Base-by-base conservation (phyloP, 2,329 filamentous ascomycete genomes). In the Thielaviopsis musarum region DNA sequence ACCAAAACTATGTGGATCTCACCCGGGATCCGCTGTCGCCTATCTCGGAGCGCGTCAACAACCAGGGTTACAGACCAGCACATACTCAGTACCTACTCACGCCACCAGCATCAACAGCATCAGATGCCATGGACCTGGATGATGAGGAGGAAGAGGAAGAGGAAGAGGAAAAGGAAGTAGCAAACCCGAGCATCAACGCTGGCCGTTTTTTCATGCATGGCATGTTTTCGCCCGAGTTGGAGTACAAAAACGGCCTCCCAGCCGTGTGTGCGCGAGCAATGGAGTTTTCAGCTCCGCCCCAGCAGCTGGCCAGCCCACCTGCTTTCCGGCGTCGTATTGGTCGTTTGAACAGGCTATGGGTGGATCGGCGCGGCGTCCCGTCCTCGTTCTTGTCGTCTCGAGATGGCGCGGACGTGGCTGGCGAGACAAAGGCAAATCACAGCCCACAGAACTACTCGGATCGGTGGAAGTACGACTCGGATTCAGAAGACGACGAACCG, bases 1-100 rank as follows among this genome's bases (percentile, higher is more conserved):
- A 96, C 72, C 79, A 87, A 66, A 86, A 88, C 67, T 90, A 88
- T 74, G 81, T 94, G 66, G 91, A 97, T 73, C 79, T 90, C 69
- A 96, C 91, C 63, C 83, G 85, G 73, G 84, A 85, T 64, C 90
- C 91, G 56, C 79, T 97, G 64, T 88, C 87, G 56, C 90, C 90
- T 22, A 82, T 88, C 52, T 75, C 73, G 51, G 77, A 81, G 66
- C 85, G 88, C 61, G 76, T 73, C 52, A 75, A 76, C 65, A 78
- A 84, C 63, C 71, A 77, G 61, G 79, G 80, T 64, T 91, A 88
- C 75, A 80, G 85, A 63, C 80, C 82, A 54, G 87, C 81, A 54
- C 87, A 84, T 67, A 83, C 84, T 52, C 83, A 87, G 67, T 86
- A 85, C 68, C 71, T 83, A 62, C 80, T 84, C 75, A 84, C 82